Evolutionary conservation across 2,329 filamentous ascomycete genomes (phyloP).

Genomic region (Hymenoscyphus linearis): DNA sequence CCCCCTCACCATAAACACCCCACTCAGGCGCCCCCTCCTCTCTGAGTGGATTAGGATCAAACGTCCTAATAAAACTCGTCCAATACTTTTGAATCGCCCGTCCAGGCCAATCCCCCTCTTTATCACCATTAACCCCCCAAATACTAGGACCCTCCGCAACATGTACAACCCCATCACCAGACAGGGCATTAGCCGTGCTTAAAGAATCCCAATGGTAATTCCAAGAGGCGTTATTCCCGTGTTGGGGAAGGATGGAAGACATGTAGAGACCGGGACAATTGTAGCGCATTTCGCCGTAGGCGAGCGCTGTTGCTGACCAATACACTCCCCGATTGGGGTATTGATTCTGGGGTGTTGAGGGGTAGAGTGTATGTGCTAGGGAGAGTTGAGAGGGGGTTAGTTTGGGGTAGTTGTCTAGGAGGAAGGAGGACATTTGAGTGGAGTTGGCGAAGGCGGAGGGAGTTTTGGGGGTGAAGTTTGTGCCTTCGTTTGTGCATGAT

Average conservation of each 20-base stretch:
- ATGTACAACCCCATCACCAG: slow-evolving; percentile 61
- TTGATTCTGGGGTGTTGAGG: slow-evolving; percentile 35
- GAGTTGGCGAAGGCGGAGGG: slow-evolving; percentile 43
- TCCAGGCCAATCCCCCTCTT: slow-evolving; percentile 50
- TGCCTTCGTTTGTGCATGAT: slow-evolving; percentile 56
- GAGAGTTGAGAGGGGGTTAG: slow-evolving; percentile 46
- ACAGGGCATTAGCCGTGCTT: slow-evolving; percentile 46
- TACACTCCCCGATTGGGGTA: slow-evolving; percentile 46
- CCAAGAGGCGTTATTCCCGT: slow-evolving; percentile 44
- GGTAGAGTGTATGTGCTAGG: slow-evolving; percentile 50
- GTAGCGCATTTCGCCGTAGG: slow-evolving; percentile 61
- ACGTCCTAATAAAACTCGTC: slow-evolving; percentile 63
- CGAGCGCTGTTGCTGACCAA: slow-evolving; percentile 53
- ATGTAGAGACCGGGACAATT: slow-evolving; percentile 58
- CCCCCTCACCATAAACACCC: slow-evolving; percentile 37
- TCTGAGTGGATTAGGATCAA: slow-evolving; percentile 59
- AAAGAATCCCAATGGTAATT: slow-evolving; percentile 62
- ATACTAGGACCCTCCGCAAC: slow-evolving; percentile 62
- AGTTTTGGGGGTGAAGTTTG: slow-evolving; percentile 44
- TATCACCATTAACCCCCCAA: slow-evolving; percentile 65
- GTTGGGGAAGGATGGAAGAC: slow-evolving; percentile 22
- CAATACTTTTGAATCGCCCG: slow-evolving; percentile 64
- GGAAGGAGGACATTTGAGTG: slow-evolving; percentile 47
- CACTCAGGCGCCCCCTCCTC: slow-evolving; percentile 44
- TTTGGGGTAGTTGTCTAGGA: slow-evolving; percentile 53